Base-by-base conservation (phyloP, 2,329 filamentous ascomycete genomes). In the Talaromyces sp. region DNA sequence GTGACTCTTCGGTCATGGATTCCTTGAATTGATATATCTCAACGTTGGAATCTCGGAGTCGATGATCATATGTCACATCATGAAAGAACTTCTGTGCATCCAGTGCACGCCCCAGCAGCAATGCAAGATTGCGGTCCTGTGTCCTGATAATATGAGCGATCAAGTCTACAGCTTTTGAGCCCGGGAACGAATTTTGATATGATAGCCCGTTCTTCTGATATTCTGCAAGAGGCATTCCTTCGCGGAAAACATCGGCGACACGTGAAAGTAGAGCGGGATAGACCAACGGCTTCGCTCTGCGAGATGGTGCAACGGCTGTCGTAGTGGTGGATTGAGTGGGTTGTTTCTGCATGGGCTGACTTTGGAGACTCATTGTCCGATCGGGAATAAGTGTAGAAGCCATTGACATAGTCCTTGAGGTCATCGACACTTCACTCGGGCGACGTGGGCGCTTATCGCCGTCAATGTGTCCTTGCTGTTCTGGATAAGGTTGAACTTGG, bases 11-110 rank as follows among this genome's bases (percentile, higher is more conserved):
- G 54, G 92, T 88, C 72, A 97, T 81, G 2, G 88, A 95, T 76
- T 97, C 93, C 65, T 89, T 86, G 75, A 99, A 99, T 71, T 97
- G 93, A 73, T 97, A 99, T 73, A 99, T 89, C 74, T 99, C 94
- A 53, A 87, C 88, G 40, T 87, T 84, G n/a, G 93, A 95, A 74
- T 99, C 94, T 74, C 94, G 89, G 67, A 99, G 78, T 50, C 94
- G 85, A 74, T 99, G 94, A 67, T 97, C 93, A 74, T 99, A 99
- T 0, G 93, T 97, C 53, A 97, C 94, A 80, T 99, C 94, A 77
- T 99, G 94, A 72, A 99, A 99, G 77, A 96, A 97, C 72, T 97
- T 97, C 70, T 99, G 94, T 22, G 94, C 94, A 75, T 99, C 94
- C 61, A 99, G 78, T 41, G 94, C 91, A 70, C 94, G 85, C 62